Conservation (phyloP, 1,284 basidiomycete species). For the Ganoderma leucocontextum region DNA sequence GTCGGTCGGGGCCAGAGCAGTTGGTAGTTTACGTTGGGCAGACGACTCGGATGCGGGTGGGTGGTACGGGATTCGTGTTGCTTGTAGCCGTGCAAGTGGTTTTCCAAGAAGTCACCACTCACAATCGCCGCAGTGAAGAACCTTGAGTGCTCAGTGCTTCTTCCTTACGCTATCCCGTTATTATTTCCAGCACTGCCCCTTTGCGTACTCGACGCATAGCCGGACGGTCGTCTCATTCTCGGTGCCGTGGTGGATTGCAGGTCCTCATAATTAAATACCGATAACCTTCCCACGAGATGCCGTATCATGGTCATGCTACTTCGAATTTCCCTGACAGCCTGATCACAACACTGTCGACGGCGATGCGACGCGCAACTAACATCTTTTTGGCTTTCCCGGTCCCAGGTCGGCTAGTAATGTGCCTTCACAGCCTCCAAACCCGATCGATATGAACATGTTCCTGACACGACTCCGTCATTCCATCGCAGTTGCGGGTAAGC, state of each 20-base stretch:
- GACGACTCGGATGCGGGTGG: no score
- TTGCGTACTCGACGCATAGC: background rate
- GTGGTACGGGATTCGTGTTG: background rate
- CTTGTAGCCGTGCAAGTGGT: background rate
- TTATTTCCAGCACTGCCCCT: background rate
- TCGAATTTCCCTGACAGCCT: slow-evolving; percentile 3
- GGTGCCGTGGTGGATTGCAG: background rate
- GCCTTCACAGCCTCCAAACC: background rate
- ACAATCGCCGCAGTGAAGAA: background rate
- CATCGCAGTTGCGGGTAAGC: background rate
- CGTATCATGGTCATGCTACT: background rate
- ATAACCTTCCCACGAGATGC: background rate
- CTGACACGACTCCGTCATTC: background rate
- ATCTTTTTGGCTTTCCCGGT: background rate
- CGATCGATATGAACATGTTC: background rate
- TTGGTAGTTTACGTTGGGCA: background rate
- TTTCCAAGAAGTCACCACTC: background rate
- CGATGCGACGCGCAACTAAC: background rate
- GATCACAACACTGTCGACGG: background rate
- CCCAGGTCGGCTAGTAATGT: background rate
- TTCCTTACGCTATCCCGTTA: background rate
- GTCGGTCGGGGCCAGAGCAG: background rate
- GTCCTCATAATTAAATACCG: background rate
- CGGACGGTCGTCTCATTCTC: background rate
- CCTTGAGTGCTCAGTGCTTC: background rate